A percentile compares a stretch with the other conserved stretches of the same genome.
phyloP scores from a whole-genome alignment of 2,329 filamentous ascomycete genomes.

The Davidsoniella eucalypti region DNA sequence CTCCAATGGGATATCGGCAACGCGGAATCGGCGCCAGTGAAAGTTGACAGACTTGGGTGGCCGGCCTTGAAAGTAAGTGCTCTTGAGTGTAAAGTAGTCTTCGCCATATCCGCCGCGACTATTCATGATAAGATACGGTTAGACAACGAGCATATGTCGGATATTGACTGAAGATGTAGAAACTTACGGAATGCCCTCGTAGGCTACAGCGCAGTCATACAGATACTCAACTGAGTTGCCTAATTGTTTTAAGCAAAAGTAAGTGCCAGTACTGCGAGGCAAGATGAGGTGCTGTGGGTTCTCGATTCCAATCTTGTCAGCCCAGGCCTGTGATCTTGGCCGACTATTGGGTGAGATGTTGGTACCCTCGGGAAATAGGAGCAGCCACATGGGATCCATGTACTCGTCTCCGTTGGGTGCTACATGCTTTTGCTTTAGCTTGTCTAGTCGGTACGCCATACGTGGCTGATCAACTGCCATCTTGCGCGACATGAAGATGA shows the following conservation, averaged over 20 bases:
- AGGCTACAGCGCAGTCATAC: constrained; percentile 89
- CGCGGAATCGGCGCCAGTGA: constrained; percentile 76
- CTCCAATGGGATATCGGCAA: constrained; percentile 67
- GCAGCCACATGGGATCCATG: constrained; percentile 72
- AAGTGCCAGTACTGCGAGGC: constrained; percentile 64
- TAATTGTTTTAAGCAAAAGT: constrained; percentile 63
- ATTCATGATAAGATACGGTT: not conserved
- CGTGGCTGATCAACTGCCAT: constrained; percentile 65
- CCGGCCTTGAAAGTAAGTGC: constrained; percentile 76
- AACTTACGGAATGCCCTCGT: constrained; percentile 81
- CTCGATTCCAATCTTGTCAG: constrained; percentile 54
- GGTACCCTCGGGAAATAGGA: constrained; percentile 78
- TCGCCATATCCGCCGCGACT: constrained; percentile 76
- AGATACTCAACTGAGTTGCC: constrained; percentile 62
- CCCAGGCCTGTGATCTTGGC: constrained; percentile 56
- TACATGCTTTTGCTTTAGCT: constrained; percentile 43
- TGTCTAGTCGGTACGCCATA: constrained; percentile 56
- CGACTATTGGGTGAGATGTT: constrained; percentile 59
- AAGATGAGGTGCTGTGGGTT: constrained; percentile 61
- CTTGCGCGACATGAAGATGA: constrained; percentile 83
- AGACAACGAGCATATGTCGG: not conserved
- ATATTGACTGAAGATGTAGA: not conserved
- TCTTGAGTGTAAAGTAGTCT: constrained; percentile 70
- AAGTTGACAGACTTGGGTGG: constrained; percentile 93
- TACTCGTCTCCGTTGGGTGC: constrained; percentile 38